Base-by-base conservation (phyloP, 2,329 filamentous ascomycete genomes). In the Curvularia lunata region DNA sequence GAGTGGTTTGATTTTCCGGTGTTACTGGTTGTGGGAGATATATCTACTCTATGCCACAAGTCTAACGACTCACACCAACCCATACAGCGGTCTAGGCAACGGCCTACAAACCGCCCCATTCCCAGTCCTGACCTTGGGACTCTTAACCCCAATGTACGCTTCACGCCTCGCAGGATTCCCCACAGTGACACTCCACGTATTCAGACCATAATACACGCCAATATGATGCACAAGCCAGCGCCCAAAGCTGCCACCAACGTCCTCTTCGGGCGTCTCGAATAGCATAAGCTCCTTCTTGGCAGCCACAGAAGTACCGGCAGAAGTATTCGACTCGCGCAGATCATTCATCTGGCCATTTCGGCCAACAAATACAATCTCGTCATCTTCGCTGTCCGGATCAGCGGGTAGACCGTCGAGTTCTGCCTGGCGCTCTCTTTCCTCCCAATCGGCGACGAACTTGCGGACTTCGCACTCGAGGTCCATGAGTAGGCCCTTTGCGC, bases 201-300 rank as follows among this genome's bases (percentile, higher is more conserved):
- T 85, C 55, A 97, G 84, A 43, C 92, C 93, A 73, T 98, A 98
- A 76, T 98, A 98, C 40, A 89, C 86, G 9, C 91, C 94, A 62
- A 98, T 93, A 56, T 91, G 90, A 77, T 98, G 93, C 1, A 96
- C 91, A 52, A 98, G 85, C 91, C 93, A 98, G 63, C 94, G 90
- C 65, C 91, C 92, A 80, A 97, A 97, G 4, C 89, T 86, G 48
- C 91, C 91, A 7, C 87, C 85, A 59, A 88, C 87, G 68, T 93
- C 92, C 55, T 90, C 87, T 16, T 87, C 90, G 32, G 89, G 80
- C 45, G 88, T 89, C 76, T 97, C 91, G 75, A 96, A 92, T 8
- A 98, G 84, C 80, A 96, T 82, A 64, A 87, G 87, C 72, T 89
- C 85, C 49, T 82, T 80, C 64, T 85, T 84, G 50, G 85, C 61